Evolutionary conservation across 371 early-diverging fungal genomes (phyloP), one percentile per base, ranked within the genome.

Genomic region (Saksenaea vasiformis): DNA sequence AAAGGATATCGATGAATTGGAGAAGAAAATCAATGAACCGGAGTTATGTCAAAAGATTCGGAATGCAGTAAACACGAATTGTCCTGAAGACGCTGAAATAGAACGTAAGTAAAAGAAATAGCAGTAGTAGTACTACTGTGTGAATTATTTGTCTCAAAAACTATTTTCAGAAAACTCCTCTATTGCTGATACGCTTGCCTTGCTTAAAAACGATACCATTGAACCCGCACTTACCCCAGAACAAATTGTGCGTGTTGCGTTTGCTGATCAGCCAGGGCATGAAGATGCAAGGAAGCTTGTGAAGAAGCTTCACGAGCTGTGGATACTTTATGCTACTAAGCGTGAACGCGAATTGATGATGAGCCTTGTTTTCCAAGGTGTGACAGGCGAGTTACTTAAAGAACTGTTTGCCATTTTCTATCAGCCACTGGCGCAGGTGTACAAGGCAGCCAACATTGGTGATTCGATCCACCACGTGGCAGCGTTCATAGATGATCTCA

Each of bases 381-480:
- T 83, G 7, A 87, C 90, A 0, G 85, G 87, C 7, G 86, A 87
- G 60, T 68, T 89, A 8, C 73, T 87, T 54, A 86, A 83, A 54
- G 88, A 89, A 31, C 56, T 87, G 8, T 80, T 89, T 55, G 73
- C 87, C 9, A 85, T 86, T 41, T 87, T 89, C 61, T 89, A 89
- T 62, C 76, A 85, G 36, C 90, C 90, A 15, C 61, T 89, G 37
- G 86, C 86, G 5, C 73, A 86, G 58, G 86, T 89, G 1, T 89
- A 89, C 69, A 87, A 85, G 70, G 77, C 85, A 3, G 90, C 90
- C 17, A 87, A 87, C 60, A 85, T 89, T 44, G 79, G 84, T 1
- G 87, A 86, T 35, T 85, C 83, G 7, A 69, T 89, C 34, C 72
- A 83, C 38, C 85, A 89, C 41, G 68, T 87, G 17, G 72, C 82